Conservation (phyloP, 192 early-diverging fungal species). For the Backusella mclennaniae region DNA sequence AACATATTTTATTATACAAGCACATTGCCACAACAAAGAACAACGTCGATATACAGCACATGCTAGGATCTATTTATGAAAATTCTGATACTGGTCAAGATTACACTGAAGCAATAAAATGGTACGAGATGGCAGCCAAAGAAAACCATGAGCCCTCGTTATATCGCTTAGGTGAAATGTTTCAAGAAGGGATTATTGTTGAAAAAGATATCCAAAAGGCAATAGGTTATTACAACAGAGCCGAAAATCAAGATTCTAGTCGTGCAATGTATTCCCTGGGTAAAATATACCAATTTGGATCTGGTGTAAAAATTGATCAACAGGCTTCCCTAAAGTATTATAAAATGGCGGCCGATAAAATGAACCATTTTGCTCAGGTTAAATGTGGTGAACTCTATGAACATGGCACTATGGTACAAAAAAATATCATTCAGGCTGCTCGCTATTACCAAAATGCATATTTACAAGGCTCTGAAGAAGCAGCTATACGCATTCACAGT, state of each 20-base stretch:
- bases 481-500: neutral
- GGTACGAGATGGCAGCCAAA: neutral
- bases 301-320: neutral
- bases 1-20: neutral
- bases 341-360: neutral
- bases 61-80: neutral
- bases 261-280: neutral
- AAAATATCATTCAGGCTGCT: neutral
- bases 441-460: neutral
- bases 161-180: neutral
- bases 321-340: neutral
- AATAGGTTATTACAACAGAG: neutral
- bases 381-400: neutral
- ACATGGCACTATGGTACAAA: neutral
- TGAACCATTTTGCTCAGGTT: neutral
- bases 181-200: neutral
- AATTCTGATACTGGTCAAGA: neutral
- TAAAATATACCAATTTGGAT: neutral
- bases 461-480: neutral
- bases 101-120: neutral
- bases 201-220: neutral
- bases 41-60: neutral
- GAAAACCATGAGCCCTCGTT: neutral
- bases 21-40: neutral
- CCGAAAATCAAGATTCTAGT: neutral